phyloP scores from a whole-genome alignment of 306 rosid species.

The Quercus rubra region DNA sequence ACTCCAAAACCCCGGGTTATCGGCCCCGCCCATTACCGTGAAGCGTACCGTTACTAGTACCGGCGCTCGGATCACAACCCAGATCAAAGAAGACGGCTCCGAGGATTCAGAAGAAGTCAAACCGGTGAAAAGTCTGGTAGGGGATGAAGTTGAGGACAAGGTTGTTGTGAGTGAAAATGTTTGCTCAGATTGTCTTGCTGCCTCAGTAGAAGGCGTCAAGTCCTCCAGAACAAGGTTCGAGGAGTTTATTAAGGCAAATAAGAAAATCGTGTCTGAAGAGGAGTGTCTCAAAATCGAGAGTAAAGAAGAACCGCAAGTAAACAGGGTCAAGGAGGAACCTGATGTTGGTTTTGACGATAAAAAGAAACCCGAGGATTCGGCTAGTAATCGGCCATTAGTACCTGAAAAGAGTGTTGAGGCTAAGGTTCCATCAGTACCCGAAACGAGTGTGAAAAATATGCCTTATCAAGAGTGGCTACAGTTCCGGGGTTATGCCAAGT shows the following conservation, averaged over 20 bases:
- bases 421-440: neutral
- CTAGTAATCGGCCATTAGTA: no score
- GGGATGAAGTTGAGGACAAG: conserved; percentile 10
- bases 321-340: conserved; percentile 1
- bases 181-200: neutral
- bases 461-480: neutral
- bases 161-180: neutral
- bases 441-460: neutral
- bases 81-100: neutral
- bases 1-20: neutral
- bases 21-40: conserved; percentile 25
- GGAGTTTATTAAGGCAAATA: conserved; percentile 23
- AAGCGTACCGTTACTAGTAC: conserved; percentile 43
- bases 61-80: conserved; percentile 47
- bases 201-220: neutral
- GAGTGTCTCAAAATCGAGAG: conserved; percentile 20
- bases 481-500: neutral
- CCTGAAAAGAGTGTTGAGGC: neutral
- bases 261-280: conserved; percentile 25
- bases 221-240: conserved; percentile 10
- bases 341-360: neutral
- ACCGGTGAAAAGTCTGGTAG: neutral
- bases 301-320: neutral
- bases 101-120: conserved; percentile 5
- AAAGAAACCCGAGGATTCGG: no score